phyloP scores from a whole-genome alignment of 2,329 filamentous ascomycete genomes.

The Monilinia fructicola region DNA sequence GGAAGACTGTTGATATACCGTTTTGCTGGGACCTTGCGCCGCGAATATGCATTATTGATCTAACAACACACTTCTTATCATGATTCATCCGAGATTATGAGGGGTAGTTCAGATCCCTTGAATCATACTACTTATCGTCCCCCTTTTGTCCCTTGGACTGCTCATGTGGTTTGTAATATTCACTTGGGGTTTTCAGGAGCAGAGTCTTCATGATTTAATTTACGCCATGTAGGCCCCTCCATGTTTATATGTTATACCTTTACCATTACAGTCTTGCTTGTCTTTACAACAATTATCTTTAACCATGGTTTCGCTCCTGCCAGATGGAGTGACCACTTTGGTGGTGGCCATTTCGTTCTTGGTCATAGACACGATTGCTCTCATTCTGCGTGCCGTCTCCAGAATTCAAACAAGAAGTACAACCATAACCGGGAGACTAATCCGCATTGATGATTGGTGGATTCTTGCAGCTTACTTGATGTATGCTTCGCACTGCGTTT shows the following conservation, averaged over 20 bases:
- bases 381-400: conserved; percentile 15
- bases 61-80: not conserved
- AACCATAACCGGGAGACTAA: not conserved
- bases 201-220: not conserved
- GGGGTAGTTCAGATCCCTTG: not conserved
- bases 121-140: not conserved
- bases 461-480: conserved; percentile 18
- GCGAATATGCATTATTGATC: conserved; percentile 6
- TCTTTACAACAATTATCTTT: not conserved
- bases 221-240: conserved; percentile 2
- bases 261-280: not conserved
- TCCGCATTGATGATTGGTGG: conserved; percentile 18
- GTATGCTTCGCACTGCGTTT: conserved; percentile 9
- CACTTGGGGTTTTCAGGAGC: not conserved
- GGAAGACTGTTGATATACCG: not conserved
- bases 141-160: not conserved
- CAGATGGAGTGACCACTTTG: conserved; percentile 13
- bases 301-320: conserved; percentile 5
- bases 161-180: conserved; percentile 10
- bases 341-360: conserved; percentile 12
- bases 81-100: conserved; percentile 8
- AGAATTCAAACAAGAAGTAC: conserved; percentile 6
- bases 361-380: conserved; percentile 4
- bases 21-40: not conserved
- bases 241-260: not conserved